A percentile compares a stretch with the other conserved stretches of the same genome.
Evolutionary conservation across 2,329 filamentous ascomycete species (phyloP).

Genomic region (Colletotrichum sp.): DNA sequence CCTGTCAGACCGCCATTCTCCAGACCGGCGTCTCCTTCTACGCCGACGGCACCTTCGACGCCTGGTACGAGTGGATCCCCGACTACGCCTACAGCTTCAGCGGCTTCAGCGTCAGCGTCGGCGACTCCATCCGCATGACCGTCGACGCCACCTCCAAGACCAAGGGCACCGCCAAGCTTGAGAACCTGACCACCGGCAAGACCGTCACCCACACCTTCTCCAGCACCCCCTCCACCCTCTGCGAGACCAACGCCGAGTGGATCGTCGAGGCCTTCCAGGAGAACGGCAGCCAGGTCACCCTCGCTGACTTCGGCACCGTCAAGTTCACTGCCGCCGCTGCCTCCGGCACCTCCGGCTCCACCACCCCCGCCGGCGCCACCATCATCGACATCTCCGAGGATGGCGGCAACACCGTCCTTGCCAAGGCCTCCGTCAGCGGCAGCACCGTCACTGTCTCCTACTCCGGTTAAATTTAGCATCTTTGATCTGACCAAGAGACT

Average conservation of each 20-base stretch:
- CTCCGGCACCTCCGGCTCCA: conserved; percentile 24
- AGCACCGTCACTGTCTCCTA: conserved; percentile 11
- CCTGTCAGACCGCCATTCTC: conserved; percentile 41
- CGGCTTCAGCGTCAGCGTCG: conserved; percentile 32
- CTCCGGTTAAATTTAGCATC: neutral
- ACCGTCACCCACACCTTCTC: conserved; percentile 56
- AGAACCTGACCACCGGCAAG: conserved; percentile 58
- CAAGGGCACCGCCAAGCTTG: conserved; percentile 29
- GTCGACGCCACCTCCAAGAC: conserved; percentile 29
- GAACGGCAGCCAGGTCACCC: conserved; percentile 26
- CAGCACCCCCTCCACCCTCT: conserved; percentile 46
- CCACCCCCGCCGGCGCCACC: conserved; percentile 16
- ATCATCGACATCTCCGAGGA: conserved; percentile 24
- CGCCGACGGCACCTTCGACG: conserved; percentile 37
- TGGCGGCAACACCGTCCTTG: conserved; percentile 4
- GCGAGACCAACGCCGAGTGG: conserved; percentile 65
- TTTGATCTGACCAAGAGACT: neutral
- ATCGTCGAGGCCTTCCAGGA: conserved; percentile 57
- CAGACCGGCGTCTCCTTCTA: conserved; percentile 49
- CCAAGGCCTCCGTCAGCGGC: conserved; percentile 12
- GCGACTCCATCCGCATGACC: conserved; percentile 31
- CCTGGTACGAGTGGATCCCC: conserved; percentile 54
- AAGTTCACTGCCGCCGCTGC: conserved; percentile 28
- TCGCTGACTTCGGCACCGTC: conserved; percentile 34
- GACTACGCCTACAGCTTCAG: conserved; percentile 44